Evolutionary conservation across 106 monocot species (phyloP).

Genomic region (Phalaenopsis aphrodite): DNA sequence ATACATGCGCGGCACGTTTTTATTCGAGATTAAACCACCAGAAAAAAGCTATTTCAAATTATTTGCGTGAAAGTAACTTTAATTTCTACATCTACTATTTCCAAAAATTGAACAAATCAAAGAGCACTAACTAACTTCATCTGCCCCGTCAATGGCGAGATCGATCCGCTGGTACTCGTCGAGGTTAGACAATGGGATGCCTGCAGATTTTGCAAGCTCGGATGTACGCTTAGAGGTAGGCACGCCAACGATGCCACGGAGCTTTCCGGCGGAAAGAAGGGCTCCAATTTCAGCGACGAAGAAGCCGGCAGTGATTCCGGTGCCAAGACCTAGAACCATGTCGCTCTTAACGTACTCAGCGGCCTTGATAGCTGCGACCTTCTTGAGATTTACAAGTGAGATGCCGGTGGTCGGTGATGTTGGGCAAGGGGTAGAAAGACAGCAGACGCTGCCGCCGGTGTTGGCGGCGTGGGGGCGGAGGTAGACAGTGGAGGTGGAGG

Average conservation of each 20-base stretch:
- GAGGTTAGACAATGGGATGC: conserved; percentile 78
- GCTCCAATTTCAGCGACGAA: conserved; percentile 77
- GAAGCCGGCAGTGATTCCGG: conserved; percentile 86
- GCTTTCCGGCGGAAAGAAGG: conserved; percentile 56
- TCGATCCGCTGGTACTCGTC: conserved; percentile 69
- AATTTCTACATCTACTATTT: too few species aligned
- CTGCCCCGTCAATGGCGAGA: conserved; percentile 87
- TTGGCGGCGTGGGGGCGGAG: conserved; percentile 5
- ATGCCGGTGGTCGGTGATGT: conserved; percentile 24
- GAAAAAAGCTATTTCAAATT: neutral
- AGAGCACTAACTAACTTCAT: conserved; percentile 40
- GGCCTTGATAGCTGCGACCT: conserved; percentile 69
- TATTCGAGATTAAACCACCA: too few species aligned
- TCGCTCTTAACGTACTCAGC: conserved; percentile 73
- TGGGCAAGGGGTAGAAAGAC: conserved; percentile 22
- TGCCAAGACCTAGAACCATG: conserved; percentile 90
- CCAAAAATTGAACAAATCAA: neutral
- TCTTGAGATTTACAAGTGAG: conserved; percentile 81
- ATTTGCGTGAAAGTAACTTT: too few species aligned
- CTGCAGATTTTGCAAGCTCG: conserved; percentile 70
- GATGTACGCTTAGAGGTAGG: conserved; percentile 85
- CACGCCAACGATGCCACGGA: conserved; percentile 65
- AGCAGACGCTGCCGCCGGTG: conserved; percentile 8
- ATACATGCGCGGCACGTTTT: too few species aligned
- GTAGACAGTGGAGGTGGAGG: conserved; percentile 2